Evolutionary conservation across 176 grass and related monocot species (phyloP).

Genomic region (Tillandsia leiboldiana): DNA sequence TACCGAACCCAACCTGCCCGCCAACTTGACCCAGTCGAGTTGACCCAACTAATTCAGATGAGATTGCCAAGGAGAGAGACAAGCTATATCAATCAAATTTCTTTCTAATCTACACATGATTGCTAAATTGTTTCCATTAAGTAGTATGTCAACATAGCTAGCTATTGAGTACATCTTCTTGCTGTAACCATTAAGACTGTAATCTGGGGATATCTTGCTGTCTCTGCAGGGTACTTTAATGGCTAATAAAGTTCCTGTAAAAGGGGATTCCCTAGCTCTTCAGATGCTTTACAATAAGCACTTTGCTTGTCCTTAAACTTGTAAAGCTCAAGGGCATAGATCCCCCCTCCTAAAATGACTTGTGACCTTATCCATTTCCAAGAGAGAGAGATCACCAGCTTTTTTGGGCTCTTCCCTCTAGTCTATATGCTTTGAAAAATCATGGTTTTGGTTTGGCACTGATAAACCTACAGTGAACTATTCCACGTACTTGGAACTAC

Average conservation of each 20-base stretch:
- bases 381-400: slow-evolving; percentile 3
- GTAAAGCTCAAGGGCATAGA: slow-evolving; percentile 28
- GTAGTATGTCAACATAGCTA: too few species aligned
- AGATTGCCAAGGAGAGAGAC: too few species aligned
- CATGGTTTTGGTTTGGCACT: slow-evolving; percentile 10
- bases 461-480: slow-evolving; percentile 38
- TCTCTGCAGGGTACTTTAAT: slow-evolving; percentile 29
- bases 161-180: too few species aligned
- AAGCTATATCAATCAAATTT: too few species aligned
- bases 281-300: slow-evolving; percentile 5
- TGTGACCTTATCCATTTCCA: neutral
- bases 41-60: too few species aligned
- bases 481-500: slow-evolving; percentile 16
- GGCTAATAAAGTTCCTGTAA: slow-evolving; percentile 28
- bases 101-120: too few species aligned
- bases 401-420: neutral
- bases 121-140: too few species aligned
- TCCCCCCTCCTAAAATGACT: slow-evolving; percentile 9
- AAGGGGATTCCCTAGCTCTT: slow-evolving; percentile 11
- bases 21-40: too few species aligned
- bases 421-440: neutral
- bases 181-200: too few species aligned
- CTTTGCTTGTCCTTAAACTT: slow-evolving; percentile 30
- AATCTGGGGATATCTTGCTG: neutral
- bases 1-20: too few species aligned